Base-by-base conservation (phyloP, 192 early-diverging fungal species). In the Dimargaris cristalligena region DNA sequence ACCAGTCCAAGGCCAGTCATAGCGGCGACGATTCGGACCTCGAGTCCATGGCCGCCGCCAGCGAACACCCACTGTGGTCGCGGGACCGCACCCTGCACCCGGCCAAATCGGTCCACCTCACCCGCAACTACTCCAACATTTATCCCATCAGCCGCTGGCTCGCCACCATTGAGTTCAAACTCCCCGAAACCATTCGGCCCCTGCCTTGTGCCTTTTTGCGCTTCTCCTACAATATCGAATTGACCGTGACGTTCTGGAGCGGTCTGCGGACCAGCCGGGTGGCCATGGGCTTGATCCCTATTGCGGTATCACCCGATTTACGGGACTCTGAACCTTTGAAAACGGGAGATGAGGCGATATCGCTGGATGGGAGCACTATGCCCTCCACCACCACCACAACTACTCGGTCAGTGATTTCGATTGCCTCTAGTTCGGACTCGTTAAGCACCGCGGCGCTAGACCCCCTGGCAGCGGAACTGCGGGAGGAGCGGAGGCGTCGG, bases 181-280 rank as follows among this genome's bases (percentile, higher is more conserved):
- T 52, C 0, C 50, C 50, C 2, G 28, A 3, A 2, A 26, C 23
- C 2, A 30, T 26, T 11, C 30, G 4, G 26, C 22, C 30, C 30
- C 30, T 52, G 23, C 25, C 50, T 8, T 2, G 25, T 26, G 50
- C 50, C 30, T 52, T 23, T 26, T 2, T 52, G 14, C 2, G 25
- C 22, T 52, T 52, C 30, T 23, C 20, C 23, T 52, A 52, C 23
- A 26, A 16, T 2, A 25, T 52, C 6, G 50, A 52, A 8, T 16
- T 52, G 20, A 30, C 28, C 2, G 50, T 52, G 25, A 52, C 50
- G 2, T 52, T 23, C 30, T 52, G 50, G 50, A 52, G 50, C 50
- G 50, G 50, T 23, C 50, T 52, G 20, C 50, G 50, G 20, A 52
- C 50, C 50, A 52, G 28, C 50, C 50, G 50, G 23, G 28, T 26